Conservation (phyloP, 2,329 filamentous ascomycete species). For the Diplodia seriata region DNA sequence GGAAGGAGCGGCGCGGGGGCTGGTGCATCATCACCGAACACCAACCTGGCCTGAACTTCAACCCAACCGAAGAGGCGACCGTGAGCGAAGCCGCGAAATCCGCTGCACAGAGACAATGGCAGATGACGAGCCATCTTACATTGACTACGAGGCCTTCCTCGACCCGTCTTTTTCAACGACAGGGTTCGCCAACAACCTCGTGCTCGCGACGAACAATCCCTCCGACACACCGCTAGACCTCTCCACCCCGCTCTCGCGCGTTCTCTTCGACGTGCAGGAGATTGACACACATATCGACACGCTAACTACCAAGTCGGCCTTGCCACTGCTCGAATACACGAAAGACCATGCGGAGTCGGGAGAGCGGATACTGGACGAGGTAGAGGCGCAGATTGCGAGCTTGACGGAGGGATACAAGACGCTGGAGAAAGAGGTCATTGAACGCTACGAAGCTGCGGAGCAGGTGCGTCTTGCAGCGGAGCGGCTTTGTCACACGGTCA, state of each 20-base stretch:
- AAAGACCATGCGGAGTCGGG: constrained; percentile 75
- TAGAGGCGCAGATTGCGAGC: constrained; percentile 79
- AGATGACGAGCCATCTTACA: constrained; percentile 71
- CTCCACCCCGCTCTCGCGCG: constrained; percentile 88
- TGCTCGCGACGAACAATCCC: constrained; percentile 89
- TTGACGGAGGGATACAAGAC: constrained; percentile 86
- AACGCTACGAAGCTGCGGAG: constrained; percentile 84
- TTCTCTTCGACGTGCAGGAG: constrained; percentile 96
- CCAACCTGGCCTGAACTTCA: constrained; percentile 22
- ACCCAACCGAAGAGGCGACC: background rate
- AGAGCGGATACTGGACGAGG: constrained; percentile 72
- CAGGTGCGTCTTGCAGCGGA: constrained; percentile 79
- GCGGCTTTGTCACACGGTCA: constrained; percentile 80
- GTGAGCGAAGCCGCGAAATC: background rate
- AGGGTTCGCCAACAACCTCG: constrained; percentile 85
- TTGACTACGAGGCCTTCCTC: constrained; percentile 93
- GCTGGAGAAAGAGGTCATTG: constrained; percentile 83
- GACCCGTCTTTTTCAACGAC: constrained; percentile 80
- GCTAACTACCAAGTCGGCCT: constrained; percentile 82
- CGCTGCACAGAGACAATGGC: constrained; percentile 12
- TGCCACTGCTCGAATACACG: constrained; percentile 81
- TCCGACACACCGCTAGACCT: constrained; percentile 90
- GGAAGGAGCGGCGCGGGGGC: background rate
- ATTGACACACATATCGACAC: constrained; percentile 94
- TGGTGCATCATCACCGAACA: constrained; percentile 14